These are phyloP conservation scores for Cymbopogon flexuosus DNA, from an alignment of 202 grass and related monocot genomes.

Conservation along the genomic window DNA sequence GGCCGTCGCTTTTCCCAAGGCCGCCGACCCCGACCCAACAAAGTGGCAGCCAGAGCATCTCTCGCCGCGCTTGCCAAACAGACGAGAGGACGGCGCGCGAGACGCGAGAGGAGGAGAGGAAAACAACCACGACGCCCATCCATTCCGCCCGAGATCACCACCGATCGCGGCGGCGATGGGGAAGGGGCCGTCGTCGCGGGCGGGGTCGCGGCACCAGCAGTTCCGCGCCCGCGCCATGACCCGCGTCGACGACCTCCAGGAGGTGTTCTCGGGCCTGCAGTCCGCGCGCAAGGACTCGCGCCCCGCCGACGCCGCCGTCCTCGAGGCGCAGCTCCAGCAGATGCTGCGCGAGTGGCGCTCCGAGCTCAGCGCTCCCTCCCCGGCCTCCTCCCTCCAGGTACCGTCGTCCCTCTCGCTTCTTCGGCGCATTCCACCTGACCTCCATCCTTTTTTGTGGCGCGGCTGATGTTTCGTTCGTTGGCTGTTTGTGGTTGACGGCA, in stretches of 20 bases:
- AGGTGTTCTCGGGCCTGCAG: constrained; percentile 89
- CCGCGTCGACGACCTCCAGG: constrained; percentile 89
- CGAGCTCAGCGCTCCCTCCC: constrained; percentile 79
- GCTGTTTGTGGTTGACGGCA: constrained; percentile 19
- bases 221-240: constrained; percentile 83
- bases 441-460: neutral
- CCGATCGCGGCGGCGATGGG: constrained; percentile 46
- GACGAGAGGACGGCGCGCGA: neutral
- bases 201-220: constrained; percentile 57
- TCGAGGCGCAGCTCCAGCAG: constrained; percentile 93
- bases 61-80: neutral
- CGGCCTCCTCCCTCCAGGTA: constrained; percentile 73
- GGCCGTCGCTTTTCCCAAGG: constrained; percentile 40
- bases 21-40: constrained; percentile 37
- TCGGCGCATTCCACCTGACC: neutral
- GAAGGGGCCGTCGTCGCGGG: constrained; percentile 60
- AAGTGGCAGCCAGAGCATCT: constrained; percentile 32
- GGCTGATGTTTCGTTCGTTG: constrained; percentile 22
- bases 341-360: constrained; percentile 96
- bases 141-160: neutral
- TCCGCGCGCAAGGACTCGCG: constrained; percentile 83
- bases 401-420: neutral
- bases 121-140: neutral
- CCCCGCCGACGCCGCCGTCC: constrained; percentile 67
- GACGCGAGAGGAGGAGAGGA: neutral